Evolutionary conservation across 257 asterid species (phyloP).

Genomic region (Catharanthus roseus): DNA sequence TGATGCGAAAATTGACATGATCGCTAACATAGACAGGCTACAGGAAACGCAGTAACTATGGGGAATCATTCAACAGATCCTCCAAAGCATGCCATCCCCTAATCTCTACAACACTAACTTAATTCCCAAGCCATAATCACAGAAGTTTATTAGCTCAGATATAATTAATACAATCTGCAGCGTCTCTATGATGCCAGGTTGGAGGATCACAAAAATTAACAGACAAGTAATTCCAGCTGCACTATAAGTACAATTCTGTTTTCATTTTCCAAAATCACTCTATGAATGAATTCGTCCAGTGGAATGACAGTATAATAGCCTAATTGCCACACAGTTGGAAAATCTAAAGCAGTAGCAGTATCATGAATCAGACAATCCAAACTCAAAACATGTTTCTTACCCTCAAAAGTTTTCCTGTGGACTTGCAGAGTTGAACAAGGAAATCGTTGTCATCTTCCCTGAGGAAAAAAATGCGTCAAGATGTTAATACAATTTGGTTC

Average conservation of each 20-base stretch:
- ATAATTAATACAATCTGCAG: not conserved
- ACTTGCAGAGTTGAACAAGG: constrained; percentile 81
- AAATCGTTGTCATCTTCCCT: constrained; percentile 86
- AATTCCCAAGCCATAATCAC: not conserved
- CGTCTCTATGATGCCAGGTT: not conserved
- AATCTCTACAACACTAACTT: not conserved
- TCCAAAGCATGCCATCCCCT: not conserved
- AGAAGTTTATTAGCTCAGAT: not conserved
- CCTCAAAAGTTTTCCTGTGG: constrained; percentile 81
- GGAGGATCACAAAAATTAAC: not conserved
- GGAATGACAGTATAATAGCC: not conserved
- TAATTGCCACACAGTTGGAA: not conserved
- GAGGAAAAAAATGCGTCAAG: constrained; percentile 5
- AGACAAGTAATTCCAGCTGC: not conserved
- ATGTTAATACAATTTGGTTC: not conserved
- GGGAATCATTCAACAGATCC: not conserved
- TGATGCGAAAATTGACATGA: not conserved
- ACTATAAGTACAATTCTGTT: not conserved
- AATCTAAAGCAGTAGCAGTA: not conserved
- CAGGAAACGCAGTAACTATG: not conserved
- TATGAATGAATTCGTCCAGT: not conserved
- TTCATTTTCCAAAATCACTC: not conserved
- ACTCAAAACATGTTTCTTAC: constrained; percentile 24
- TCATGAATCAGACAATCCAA: not conserved
- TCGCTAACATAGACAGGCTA: too few relatives aligned